Percentiles rank a stretch among this genome's conserved stretches.
Conservation (phyloP, 495 filamentous ascomycete species). For the Filosporella fistucella region DNA sequence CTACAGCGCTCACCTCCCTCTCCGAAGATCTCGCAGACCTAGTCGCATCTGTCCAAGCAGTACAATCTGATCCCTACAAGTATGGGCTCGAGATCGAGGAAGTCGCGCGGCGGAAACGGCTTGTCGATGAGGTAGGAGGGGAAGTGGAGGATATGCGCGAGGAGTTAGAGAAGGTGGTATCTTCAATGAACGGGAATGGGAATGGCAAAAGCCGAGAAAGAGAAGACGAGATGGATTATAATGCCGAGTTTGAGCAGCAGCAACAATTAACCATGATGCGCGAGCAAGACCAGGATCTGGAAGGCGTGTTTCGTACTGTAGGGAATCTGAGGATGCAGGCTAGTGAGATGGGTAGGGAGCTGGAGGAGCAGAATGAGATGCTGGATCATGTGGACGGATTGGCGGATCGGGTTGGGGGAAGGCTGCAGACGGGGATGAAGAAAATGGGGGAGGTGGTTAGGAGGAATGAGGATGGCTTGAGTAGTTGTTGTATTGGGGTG, state of each 20-base stretch:
- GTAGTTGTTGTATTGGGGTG: slow-evolving; percentile 85
- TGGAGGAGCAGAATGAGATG: slow-evolving; percentile 86
- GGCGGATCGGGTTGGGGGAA: slow-evolving; percentile 80
- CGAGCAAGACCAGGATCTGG: slow-evolving; percentile 90
- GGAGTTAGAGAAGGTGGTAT: slow-evolving; percentile 56
- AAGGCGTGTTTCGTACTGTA: slow-evolving; percentile 89
- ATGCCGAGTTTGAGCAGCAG: slow-evolving; percentile 87
- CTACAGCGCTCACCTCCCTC: slow-evolving; percentile 69
- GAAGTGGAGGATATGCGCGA: slow-evolving; percentile 86
- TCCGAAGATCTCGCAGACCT: slow-evolving; percentile 86
- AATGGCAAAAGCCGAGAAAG: slow-evolving; percentile 27
- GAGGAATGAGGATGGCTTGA: slow-evolving; percentile 87
- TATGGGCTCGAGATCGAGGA: slow-evolving; percentile 85
- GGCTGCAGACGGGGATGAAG: slow-evolving; percentile 80
- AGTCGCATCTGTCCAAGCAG: slow-evolving; percentile 77
- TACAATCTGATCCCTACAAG: slow-evolving; percentile 84
- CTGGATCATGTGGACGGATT: slow-evolving; percentile 76
- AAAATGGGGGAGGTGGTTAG: slow-evolving; percentile 79
- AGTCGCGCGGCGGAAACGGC: slow-evolving; percentile 70
- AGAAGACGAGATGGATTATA: slow-evolving; percentile 54
- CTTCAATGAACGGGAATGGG: slow-evolving; percentile 16
- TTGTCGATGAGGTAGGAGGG: slow-evolving; percentile 83
- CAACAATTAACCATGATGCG: slow-evolving; percentile 87
- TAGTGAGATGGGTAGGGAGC: slow-evolving; percentile 88
- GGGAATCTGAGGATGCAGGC: slow-evolving; percentile 86